Conservation (phyloP, 2,329 filamentous ascomycete genomes). For the Simplicillium aogashimaense region DNA sequence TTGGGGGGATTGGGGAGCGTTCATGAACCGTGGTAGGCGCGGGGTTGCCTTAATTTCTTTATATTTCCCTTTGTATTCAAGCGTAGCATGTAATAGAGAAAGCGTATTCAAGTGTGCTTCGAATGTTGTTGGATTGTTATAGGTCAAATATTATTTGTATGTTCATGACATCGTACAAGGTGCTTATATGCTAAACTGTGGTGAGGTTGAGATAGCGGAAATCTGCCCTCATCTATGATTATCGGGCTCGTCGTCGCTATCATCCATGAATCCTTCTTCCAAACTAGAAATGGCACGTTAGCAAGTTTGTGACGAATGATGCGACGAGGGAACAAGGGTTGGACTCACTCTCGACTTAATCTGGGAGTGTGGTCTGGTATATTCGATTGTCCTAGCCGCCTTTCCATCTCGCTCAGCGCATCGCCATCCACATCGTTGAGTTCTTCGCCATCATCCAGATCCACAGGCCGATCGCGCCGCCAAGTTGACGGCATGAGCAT, state of each 20-base stretch:
- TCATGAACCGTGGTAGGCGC: too few relatives aligned
- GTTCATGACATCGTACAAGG: neutral
- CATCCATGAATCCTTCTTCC: conserved; percentile 33
- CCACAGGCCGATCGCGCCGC: conserved; percentile 35
- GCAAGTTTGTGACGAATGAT: neutral
- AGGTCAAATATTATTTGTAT: too few relatives aligned
- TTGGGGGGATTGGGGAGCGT: too few relatives aligned
- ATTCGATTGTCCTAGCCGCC: conserved; percentile 19
- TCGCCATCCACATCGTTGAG: conserved; percentile 48
- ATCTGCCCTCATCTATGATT: conserved; percentile 8
- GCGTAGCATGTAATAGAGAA: too few relatives aligned
- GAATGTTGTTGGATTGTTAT: too few relatives aligned
- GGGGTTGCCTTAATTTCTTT: too few relatives aligned
- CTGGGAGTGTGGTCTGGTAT: conserved; percentile 43
- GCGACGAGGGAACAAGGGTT: too few relatives aligned
- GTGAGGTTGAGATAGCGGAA: conserved; percentile 5
- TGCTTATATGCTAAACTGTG: neutral
- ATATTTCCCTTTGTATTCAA: too few relatives aligned
- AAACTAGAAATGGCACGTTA: conserved; percentile 13
- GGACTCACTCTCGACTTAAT: conserved; percentile 63
- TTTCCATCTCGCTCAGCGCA: conserved; percentile 29
- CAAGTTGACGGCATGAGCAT: conserved; percentile 32
- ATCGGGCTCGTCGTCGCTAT: conserved; percentile 29
- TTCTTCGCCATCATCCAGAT: conserved; percentile 60
- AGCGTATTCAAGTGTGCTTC: too few relatives aligned